Evolutionary conservation across 2,329 filamentous ascomycete genomes (phyloP).

Genomic region (Diaporthe caulivora): DNA sequence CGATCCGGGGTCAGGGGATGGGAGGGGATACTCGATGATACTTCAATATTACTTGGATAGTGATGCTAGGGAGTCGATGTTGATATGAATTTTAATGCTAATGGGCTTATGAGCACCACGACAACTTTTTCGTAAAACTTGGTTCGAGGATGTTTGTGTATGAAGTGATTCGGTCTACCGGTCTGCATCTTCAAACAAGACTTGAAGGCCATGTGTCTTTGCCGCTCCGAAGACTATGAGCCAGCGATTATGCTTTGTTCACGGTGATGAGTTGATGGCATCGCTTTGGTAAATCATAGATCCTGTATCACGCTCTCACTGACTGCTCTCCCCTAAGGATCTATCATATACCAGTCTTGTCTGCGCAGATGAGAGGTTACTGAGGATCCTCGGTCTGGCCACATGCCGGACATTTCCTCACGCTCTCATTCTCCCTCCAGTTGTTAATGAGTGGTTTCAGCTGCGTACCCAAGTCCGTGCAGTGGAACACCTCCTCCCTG

Average conservation of each 20-base stretch:
- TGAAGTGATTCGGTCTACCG: neutral
- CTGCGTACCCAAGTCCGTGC: constrained; percentile 42
- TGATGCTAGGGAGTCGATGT: constrained; percentile 28
- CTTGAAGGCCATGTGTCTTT: neutral
- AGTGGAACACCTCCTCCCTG: constrained; percentile 42
- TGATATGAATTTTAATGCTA: constrained; percentile 28
- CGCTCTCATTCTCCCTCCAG: constrained; percentile 41
- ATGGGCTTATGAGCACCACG: constrained; percentile 16
- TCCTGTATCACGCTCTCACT: neutral
- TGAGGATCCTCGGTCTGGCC: constrained; percentile 38
- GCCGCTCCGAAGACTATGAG: neutral
- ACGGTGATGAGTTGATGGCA: neutral
- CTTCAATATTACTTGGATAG: constrained; percentile 25
- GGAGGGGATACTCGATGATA: constrained; percentile 24
- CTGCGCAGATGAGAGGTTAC: neutral
- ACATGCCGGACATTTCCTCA: constrained; percentile 37
- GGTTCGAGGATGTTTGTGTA: neutral
- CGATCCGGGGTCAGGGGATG: neutral
- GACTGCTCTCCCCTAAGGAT: neutral
- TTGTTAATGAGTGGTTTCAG: constrained; percentile 42
- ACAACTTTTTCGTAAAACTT: neutral
- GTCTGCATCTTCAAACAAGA: no score
- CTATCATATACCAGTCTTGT: neutral
- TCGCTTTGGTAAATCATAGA: neutral
- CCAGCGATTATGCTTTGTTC: neutral